These are phyloP conservation scores for Chlamydomonas eustigma DNA, from an alignment of 139 green algal species.

Conservation along the genomic window DNA sequence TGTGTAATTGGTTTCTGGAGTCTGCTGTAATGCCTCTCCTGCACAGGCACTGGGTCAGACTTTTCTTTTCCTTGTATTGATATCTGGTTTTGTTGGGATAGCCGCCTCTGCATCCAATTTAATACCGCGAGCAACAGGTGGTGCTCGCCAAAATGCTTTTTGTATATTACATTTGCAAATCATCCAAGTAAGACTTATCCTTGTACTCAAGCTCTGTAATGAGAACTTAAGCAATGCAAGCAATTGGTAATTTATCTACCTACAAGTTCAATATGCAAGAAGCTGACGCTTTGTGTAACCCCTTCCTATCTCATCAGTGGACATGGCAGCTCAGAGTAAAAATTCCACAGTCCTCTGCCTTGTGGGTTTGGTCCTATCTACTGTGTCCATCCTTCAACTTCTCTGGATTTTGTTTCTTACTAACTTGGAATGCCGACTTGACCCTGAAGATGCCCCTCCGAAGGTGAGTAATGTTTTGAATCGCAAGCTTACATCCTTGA, in stretches of 20 bases:
- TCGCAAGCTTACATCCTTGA: too few relatives aligned
- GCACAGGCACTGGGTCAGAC: not conserved
- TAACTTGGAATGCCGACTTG: not conserved
- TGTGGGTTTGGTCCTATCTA: not conserved
- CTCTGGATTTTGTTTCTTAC: not conserved
- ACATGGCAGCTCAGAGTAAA: not conserved
- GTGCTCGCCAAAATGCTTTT: too few relatives aligned
- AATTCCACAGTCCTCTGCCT: not conserved
- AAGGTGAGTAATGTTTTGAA: not conserved
- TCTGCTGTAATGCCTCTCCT: too few relatives aligned
- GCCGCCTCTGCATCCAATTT: not conserved
- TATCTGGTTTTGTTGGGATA: slow-evolving; percentile 2
- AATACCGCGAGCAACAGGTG: not conserved
- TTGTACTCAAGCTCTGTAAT: not conserved
- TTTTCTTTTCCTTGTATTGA: not conserved
- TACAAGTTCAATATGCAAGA: not conserved
- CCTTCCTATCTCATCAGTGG: not conserved
- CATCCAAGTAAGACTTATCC: not conserved
- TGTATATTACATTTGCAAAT: too few relatives aligned
- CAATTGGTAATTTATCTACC: not conserved
- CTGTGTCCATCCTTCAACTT: not conserved
- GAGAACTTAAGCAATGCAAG: not conserved
- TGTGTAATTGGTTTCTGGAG: not conserved
- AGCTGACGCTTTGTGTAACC: not conserved
- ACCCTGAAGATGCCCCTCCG: not conserved